Evolutionary conservation across 129 eudicot genomes (phyloP).

Genomic region (Flaveria linearis): DNA sequence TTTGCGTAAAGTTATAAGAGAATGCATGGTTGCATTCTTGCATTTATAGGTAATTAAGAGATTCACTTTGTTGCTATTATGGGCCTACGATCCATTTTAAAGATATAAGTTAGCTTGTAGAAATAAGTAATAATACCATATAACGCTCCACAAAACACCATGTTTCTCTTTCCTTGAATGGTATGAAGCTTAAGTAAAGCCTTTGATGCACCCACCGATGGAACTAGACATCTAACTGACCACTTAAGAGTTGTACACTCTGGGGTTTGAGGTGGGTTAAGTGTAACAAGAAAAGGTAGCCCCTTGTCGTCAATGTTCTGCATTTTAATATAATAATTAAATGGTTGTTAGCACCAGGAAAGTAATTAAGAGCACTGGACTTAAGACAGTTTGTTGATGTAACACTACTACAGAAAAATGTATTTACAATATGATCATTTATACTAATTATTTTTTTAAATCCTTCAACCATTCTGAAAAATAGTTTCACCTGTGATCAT

Average conservation of each 20-base stretch:
- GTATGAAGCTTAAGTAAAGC: conserved; percentile 56
- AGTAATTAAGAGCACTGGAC: neutral
- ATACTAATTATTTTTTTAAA: neutral
- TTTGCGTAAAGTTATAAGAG: too few relatives aligned
- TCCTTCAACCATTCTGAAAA: neutral
- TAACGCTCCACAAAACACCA: conserved; percentile 93
- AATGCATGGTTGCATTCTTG: too few relatives aligned
- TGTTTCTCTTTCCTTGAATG: conserved; percentile 82
- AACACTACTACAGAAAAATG: too few relatives aligned
- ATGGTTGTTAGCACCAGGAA: neutral
- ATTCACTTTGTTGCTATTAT: too few relatives aligned
- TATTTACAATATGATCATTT: neutral
- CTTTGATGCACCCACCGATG: conserved; percentile 84
- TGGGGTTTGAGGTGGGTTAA: conserved; percentile 66
- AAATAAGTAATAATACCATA: conserved; percentile 44
- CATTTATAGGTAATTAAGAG: too few relatives aligned
- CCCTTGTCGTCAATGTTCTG: conserved; percentile 52
- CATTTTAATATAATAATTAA: conserved; percentile 3
- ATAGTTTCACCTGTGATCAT: neutral
- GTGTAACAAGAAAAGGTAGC: conserved; percentile 64
- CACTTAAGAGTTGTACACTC: conserved; percentile 57
- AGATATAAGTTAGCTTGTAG: neutral
- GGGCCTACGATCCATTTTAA: too few relatives aligned
- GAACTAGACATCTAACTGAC: conserved; percentile 67
- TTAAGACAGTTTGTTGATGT: too few relatives aligned